Evolutionary conservation across 306 rosid species (phyloP).

Genomic region (Arachis hypogaea): DNA sequence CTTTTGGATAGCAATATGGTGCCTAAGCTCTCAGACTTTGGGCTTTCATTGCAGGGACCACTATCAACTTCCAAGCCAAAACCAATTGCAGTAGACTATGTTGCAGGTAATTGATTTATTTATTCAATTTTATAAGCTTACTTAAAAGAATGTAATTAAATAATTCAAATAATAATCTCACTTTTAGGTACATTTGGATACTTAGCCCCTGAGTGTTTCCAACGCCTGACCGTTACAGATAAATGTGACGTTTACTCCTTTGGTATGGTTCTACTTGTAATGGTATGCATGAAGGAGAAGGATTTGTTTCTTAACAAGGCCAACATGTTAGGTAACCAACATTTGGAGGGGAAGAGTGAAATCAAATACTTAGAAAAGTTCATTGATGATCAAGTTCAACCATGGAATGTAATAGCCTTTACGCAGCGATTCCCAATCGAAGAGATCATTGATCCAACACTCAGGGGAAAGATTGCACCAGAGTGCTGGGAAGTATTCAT

Average conservation of each 20-base stretch:
- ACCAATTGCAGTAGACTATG: neutral
- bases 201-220: neutral
- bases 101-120: neutral
- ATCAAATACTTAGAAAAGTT: no score
- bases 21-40: slow-evolving; percentile 20
- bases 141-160: no score
- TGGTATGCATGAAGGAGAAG: neutral
- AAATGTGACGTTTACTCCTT: slow-evolving; percentile 3
- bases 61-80: neutral
- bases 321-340: neutral
- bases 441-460: slow-evolving; percentile 21
- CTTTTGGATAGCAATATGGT: slow-evolving; percentile 2
- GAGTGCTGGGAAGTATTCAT: slow-evolving; percentile 33
- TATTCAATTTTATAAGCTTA: no score
- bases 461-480: slow-evolving; percentile 39
- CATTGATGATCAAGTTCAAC: no score
- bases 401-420: neutral
- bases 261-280: neutral
- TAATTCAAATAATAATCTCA: neutral
- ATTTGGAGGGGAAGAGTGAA: neutral
- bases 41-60: neutral
- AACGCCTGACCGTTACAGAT: neutral
- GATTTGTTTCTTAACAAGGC: accelerated
- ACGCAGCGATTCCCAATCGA: neutral
- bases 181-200: neutral